Percentiles rank a stretch among this genome's conserved stretches.
These are phyloP conservation scores for Priceomyces carsonii DNA, from an alignment of 805 yeast genomes.

Conservation along the genomic window DNA sequence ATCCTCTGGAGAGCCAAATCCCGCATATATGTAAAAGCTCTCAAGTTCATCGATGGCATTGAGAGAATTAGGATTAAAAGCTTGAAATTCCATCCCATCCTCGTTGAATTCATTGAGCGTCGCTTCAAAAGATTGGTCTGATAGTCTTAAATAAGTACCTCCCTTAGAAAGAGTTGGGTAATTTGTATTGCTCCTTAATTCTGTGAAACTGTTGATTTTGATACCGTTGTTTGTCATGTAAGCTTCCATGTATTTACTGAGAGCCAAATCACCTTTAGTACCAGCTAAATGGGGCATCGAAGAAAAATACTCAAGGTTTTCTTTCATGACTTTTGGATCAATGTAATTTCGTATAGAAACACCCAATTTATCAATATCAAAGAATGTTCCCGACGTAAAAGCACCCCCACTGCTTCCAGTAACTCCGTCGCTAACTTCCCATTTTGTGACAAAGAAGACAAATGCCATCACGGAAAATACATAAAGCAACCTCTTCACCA, in stretches of 20 bases:
- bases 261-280: conserved; percentile 76
- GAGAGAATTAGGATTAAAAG: conserved; percentile 69
- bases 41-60: conserved; percentile 52
- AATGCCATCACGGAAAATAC: conserved; percentile 62
- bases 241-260: conserved; percentile 64
- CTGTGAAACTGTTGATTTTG: conserved; percentile 48
- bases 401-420: conserved; percentile 43
- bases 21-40: conserved; percentile 60
- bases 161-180: conserved; percentile 50
- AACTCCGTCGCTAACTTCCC: conserved; percentile 48
- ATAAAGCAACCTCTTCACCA: conserved; percentile 74
- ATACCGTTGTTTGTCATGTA: conserved; percentile 62
- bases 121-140: conserved; percentile 40
- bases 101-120: conserved; percentile 33
- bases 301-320: conserved; percentile 68
- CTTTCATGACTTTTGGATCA: conserved; percentile 59
- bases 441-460: conserved; percentile 56
- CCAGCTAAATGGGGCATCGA: conserved; percentile 88
- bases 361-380: conserved; percentile 55
- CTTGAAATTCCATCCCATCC: conserved; percentile 38
- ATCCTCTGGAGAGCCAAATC: conserved; percentile 65
- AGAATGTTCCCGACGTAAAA: conserved; percentile 56
- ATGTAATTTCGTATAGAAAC: conserved; percentile 50
- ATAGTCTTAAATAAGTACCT: conserved; percentile 27
- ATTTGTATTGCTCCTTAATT: conserved; percentile 58